phyloP scores from a whole-genome alignment of 2,329 filamentous ascomycete genomes.

The Chaetomium strumarium region DNA sequence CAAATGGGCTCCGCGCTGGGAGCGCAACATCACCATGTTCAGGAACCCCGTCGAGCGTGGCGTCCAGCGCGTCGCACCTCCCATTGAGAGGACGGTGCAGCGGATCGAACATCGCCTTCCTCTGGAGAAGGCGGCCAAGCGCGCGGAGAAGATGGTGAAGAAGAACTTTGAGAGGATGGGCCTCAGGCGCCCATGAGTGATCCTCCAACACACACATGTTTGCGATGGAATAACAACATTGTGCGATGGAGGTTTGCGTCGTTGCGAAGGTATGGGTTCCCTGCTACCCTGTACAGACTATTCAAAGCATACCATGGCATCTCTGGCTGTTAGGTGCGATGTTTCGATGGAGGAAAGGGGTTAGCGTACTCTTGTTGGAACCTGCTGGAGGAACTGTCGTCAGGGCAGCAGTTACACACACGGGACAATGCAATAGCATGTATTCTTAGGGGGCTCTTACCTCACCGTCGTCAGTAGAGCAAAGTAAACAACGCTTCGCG shows the following conservation, averaged over 20 bases:
- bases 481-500: no score
- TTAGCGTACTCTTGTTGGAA: not conserved
- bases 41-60: constrained; percentile 26
- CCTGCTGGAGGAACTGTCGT: no score
- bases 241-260: not conserved
- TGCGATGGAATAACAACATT: not conserved
- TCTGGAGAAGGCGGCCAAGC: constrained; percentile 23
- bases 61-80: constrained; percentile 22
- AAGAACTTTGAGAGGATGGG: constrained; percentile 20
- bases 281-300: not conserved
- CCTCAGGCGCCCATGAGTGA: constrained; percentile 14
- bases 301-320: not conserved
- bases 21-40: constrained; percentile 51
- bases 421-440: no score
- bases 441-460: no score
- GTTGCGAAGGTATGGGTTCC: not conserved
- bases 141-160: constrained; percentile 18
- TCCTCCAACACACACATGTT: not conserved
- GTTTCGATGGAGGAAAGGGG: not conserved
- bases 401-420: no score
- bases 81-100: constrained; percentile 24
- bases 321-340: not conserved
- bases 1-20: constrained; percentile 56
- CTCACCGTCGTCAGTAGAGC: no score
- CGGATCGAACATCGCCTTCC: constrained; percentile 22